Percentiles rank a stretch among this genome's conserved stretches.
These are phyloP conservation scores for Globomyces sp. DNA, from an alignment of 371 early-diverging fungal genomes.

Conservation along the genomic window DNA sequence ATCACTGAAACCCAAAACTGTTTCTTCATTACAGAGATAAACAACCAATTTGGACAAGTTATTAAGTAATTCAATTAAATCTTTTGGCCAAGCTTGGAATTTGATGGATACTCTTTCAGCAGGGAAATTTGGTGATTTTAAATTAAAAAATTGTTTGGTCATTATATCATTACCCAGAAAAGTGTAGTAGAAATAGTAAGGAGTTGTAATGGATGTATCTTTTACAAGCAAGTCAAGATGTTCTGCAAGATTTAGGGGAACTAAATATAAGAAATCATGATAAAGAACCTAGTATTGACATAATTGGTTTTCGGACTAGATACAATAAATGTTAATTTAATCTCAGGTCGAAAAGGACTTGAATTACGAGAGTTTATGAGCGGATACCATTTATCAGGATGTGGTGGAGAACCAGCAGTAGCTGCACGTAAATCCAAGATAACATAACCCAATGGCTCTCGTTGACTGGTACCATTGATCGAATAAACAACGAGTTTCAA, in stretches of 20 bases:
- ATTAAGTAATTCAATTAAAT: constrained; percentile 29
- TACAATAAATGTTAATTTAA: constrained; percentile 46
- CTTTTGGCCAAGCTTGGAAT: constrained; percentile 23
- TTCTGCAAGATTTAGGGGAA: constrained; percentile 29
- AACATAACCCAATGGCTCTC: constrained; percentile 46
- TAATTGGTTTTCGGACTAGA: constrained; percentile 14
- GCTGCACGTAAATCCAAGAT: constrained; percentile 50
- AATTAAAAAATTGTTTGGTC: constrained; percentile 37
- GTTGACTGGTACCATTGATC: constrained; percentile 23
- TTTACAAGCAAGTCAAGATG: constrained; percentile 35
- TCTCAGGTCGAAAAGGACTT: constrained; percentile 41
- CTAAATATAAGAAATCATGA: too few species aligned
- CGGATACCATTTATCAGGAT: constrained; percentile 38
- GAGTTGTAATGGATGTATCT: background rate
- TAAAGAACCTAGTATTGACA: background rate
- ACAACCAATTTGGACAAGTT: constrained; percentile 35
- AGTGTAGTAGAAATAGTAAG: constrained; percentile 44
- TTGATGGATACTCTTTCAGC: constrained; percentile 46
- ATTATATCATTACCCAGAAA: constrained; percentile 43
- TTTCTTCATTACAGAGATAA: constrained; percentile 26
- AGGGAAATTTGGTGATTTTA: constrained; percentile 38
- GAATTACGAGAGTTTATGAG: constrained; percentile 33
- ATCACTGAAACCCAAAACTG: constrained; percentile 39
- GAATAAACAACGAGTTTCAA: constrained; percentile 45
- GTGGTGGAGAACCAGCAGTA: constrained; percentile 17